Evolutionary conservation across 2,329 filamentous ascomycete genomes (phyloP), one percentile per base, ranked within the genome.

Genomic region (Colletotrichum gloeosporioides): DNA sequence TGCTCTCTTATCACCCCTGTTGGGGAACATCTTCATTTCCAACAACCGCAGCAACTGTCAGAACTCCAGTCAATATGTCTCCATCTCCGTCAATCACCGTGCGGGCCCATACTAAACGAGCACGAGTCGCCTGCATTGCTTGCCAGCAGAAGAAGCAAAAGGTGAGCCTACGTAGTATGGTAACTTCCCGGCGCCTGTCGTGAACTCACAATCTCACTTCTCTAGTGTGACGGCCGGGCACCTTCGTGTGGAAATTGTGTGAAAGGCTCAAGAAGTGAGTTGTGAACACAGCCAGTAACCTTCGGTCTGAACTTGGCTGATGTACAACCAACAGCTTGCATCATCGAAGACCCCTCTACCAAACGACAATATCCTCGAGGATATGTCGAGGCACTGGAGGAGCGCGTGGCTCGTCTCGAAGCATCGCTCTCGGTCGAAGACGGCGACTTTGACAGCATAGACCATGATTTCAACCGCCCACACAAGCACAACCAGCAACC

Each of bases 131-230:
- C n/a, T 53, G 44, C 44, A 53, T 53, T 53, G 44, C 44, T 13
- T 53, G 44, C 44, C 44, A 53, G 44, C 44, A 53, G n/a, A 53
- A 53, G 44, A 53, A 53, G 6, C 44, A 53, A 53, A 53, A 53
- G 44, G 44, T 53, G n/a, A 53, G 44, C 0, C n/a, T 13, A 4
- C 44, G 6, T 3, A 53, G 44, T 22, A 4, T 13, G 10, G n/a
- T 22, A 7, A 22, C n/a, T 22, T 8, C 12, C 22, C 0, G 0
- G 6, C 10, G 44, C 44, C 4, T 53, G n/a, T 22, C 4, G n/a
- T 53, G n/a, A 53, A 8, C 44, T 53, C 44, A 53, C n/a, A 4
- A 13, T 4, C 0, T 53, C 44, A 1, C n/a, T 22, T 22, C 1
- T 8, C 12, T 22, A 53, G 44, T 53, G 44, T 25, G 44, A 53